Conservation (phyloP, 371 early-diverging fungal genomes). For the Apophysomyces elegans region DNA sequence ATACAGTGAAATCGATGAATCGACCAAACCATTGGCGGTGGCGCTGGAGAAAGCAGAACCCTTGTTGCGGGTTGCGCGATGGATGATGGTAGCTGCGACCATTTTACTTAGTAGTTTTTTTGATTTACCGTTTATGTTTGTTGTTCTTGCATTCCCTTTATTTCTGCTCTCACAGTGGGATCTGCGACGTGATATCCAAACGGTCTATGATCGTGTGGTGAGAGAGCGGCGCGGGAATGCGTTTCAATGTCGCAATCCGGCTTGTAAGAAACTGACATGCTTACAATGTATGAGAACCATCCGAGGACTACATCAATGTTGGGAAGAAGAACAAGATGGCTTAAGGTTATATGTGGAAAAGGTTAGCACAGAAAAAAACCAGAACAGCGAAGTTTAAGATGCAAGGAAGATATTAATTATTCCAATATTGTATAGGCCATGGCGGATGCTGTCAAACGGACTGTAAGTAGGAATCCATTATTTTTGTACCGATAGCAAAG, state of each 20-base stretch:
- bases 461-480: constrained; percentile 41
- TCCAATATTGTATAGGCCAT: constrained; percentile 43
- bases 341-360: constrained; percentile 66
- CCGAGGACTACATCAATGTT: constrained; percentile 59
- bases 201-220: constrained; percentile 37
- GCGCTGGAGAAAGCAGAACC: not conserved
- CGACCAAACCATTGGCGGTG: constrained; percentile 19
- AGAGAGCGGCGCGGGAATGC: constrained; percentile 34
- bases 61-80: constrained; percentile 17
- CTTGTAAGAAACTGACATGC: constrained; percentile 56
- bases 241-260: constrained; percentile 56
- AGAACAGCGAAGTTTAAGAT: not conserved
- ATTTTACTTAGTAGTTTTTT: constrained; percentile 11
- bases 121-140: constrained; percentile 12
- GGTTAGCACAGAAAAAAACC: constrained; percentile 13
- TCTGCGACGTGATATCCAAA: constrained; percentile 29
- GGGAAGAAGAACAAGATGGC: constrained; percentile 59
- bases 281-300: constrained; percentile 49
- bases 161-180: constrained; percentile 36
- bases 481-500: not conserved
- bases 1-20: constrained; percentile 57
- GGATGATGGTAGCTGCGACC: constrained; percentile 36
- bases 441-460: constrained; percentile 70
- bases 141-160: constrained; percentile 8
- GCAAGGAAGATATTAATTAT: not conserved